phyloP scores from a whole-genome alignment of 2,329 filamentous ascomycete genomes.

The Drechslerella coelobrocha region DNA sequence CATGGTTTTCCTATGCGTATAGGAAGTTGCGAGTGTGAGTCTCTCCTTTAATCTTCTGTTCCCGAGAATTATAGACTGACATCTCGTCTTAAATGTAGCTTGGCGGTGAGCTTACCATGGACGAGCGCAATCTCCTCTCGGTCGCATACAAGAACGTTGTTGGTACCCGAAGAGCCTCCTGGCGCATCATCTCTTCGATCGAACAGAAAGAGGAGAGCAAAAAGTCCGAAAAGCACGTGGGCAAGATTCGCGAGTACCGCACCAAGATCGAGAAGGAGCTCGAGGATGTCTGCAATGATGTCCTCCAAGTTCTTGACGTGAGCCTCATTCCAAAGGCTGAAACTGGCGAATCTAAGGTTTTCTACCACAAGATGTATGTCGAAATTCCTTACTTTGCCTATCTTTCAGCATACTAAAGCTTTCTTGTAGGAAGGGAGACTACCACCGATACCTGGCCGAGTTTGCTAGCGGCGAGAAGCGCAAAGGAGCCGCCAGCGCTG shows the following conservation, averaged over 20 bases:
- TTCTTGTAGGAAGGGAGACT: conserved; percentile 89
- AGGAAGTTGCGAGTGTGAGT: conserved; percentile 91
- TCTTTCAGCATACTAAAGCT: conserved; percentile 10
- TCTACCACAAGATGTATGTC: conserved; percentile 98
- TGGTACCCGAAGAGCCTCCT: conserved; percentile 92
- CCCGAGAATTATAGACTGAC: conserved; percentile 2
- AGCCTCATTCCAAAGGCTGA: conserved; percentile 93
- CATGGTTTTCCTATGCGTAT: conserved; percentile 56
- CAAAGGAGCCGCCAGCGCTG: conserved; percentile 91
- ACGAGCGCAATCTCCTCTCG: conserved; percentile 96
- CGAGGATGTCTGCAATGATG: conserved; percentile 96
- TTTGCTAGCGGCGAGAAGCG: conserved; percentile 93
- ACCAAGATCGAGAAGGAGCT: conserved; percentile 98
- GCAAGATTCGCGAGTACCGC: conserved; percentile 95
- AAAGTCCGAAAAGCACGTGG: conserved; percentile 89
- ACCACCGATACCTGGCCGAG: conserved; percentile 98
- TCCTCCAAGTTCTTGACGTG: conserved; percentile 91
- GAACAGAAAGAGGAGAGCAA: conserved; percentile 99
- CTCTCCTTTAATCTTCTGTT: neutral
- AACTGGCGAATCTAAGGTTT: conserved; percentile 97
- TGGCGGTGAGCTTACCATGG: conserved; percentile 78
- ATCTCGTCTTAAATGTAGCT: conserved; percentile 58
- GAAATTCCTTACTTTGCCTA: neutral
- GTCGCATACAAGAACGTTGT: conserved; percentile 99
- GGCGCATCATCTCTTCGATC: conserved; percentile 97